These are phyloP conservation scores for Microcyclosporella mali DNA, from an alignment of 2,329 filamentous ascomycete species.

Conservation along the genomic window DNA sequence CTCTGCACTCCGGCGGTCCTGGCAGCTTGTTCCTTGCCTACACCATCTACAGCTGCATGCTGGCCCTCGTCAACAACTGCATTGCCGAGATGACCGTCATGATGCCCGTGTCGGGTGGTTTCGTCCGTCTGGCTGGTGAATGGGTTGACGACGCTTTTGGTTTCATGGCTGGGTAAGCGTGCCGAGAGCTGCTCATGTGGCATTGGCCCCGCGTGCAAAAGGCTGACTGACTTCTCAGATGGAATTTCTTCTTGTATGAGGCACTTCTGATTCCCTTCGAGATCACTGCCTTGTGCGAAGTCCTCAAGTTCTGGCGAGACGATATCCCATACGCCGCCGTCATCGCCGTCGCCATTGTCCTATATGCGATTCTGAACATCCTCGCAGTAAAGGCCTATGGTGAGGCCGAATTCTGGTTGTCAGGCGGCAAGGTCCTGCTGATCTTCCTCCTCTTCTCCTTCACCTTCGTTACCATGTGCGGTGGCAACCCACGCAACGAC, in stretches of 20 bases:
- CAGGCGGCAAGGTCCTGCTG: conserved; percentile 36
- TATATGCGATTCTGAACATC: conserved; percentile 34
- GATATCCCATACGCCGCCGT: conserved; percentile 41
- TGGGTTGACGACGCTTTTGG: conserved; percentile 58
- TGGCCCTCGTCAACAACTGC: conserved; percentile 58
- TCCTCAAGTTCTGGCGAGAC: conserved; percentile 40
- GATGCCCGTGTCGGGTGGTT: conserved; percentile 34
- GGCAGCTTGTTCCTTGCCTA: conserved; percentile 54
- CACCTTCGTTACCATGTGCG: conserved; percentile 29
- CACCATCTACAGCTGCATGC: conserved; percentile 48
- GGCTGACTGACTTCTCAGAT: conserved; percentile 3
- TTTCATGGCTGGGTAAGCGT: conserved; percentile 41
- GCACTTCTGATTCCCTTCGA: conserved; percentile 48
- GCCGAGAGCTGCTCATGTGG: not conserved
- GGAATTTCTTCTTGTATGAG: conserved; percentile 45
- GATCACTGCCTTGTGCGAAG: conserved; percentile 41
- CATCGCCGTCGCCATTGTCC: conserved; percentile 35
- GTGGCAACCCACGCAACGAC: conserved; percentile 29
- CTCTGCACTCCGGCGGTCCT: conserved; percentile 45
- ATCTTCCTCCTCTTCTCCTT: conserved; percentile 26
- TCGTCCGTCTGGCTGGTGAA: conserved; percentile 57
- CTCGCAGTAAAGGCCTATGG: conserved; percentile 42
- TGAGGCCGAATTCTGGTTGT: conserved; percentile 47
- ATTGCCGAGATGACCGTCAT: conserved; percentile 54
- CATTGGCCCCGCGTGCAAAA: not conserved